These are phyloP conservation scores for Neonectria faginata DNA, from an alignment of 2,329 filamentous ascomycete species.

Conservation along the genomic window DNA sequence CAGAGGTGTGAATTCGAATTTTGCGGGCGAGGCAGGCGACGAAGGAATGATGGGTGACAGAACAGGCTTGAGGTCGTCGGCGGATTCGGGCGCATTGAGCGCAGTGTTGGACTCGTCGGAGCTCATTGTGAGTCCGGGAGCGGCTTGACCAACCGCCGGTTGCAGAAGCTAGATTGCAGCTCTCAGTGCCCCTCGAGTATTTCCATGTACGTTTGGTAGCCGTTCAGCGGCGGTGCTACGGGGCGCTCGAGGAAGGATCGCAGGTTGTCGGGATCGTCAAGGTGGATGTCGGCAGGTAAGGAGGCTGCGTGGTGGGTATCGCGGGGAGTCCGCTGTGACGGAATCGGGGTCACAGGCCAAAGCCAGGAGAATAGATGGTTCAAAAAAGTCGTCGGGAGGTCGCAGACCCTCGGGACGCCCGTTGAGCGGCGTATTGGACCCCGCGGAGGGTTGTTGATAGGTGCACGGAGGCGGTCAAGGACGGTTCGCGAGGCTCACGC, in stretches of 20 bases:
- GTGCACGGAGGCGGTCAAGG: conserved; percentile 10
- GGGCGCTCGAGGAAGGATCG: neutral
- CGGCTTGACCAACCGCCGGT: conserved; percentile 19
- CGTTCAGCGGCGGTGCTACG: neutral
- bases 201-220: conserved; percentile 41
- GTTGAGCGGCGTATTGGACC: conserved; percentile 1
- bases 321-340: neutral
- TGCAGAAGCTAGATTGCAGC: conserved; percentile 27
- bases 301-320: conserved; percentile 19
- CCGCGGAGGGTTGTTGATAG: conserved; percentile 7
- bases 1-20: conserved; percentile 69
- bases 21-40: conserved; percentile 47
- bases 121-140: conserved; percentile 43
- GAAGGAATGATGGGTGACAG: conserved; percentile 50
- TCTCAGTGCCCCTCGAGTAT: conserved; percentile 30
- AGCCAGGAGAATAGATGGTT: neutral
- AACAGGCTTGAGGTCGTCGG: conserved; percentile 45
- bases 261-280: neutral
- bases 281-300: conserved; percentile 29
- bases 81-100: conserved; percentile 39
- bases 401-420: neutral
- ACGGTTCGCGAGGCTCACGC: neutral
- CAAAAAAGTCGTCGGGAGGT: neutral
- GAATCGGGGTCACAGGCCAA: neutral
- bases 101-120: conserved; percentile 42